Evolutionary conservation across 768 basidiomycete species (phyloP), one percentile per base, ranked within the genome.

Genomic region (Sutorius australiensis): DNA sequence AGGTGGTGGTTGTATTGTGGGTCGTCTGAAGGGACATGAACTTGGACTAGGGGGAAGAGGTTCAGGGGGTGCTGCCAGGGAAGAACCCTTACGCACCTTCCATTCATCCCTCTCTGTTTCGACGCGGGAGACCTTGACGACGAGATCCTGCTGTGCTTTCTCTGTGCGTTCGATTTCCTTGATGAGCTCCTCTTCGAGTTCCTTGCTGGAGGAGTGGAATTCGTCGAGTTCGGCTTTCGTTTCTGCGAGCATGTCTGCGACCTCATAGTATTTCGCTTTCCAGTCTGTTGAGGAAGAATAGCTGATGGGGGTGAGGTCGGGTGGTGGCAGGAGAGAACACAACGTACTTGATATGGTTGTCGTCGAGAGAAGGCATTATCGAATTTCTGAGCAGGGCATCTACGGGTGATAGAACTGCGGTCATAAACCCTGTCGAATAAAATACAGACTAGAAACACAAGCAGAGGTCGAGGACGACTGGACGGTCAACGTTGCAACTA

Each of bases 101-200:
- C 94, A 95, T 30, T 92, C 87, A 57, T 95, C 92, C 57, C 85
- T 79, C 66, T 93, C 92, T 36, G 70, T 70, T 64, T 91, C 88
- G 44, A 87, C 79, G 61, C 78, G 82, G 31, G 80, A 75, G 28
- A 81, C 83, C 70, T 86, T 91, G 61, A 82, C 77, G 73, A 78
- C 84, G 32, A 91, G 79, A 21, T 92, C 91, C 66, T 85, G 82
- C 66, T 92, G 89, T 1, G 87, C 78, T 70, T 84, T 88, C 74
- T 95, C 91, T 37, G 92, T 89, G 49, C 87, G 78, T 65, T 90
- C 89, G 52, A 98, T 75, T 68, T 98, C 95, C 57, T 80, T 80
- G 77, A 95, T 93, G 60, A 98, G 73, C 72, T 98, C 95, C 52
- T 92, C 89, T 72, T 95, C 93, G 33, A 95, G 81, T 59, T 95